Percentiles rank a stretch among this genome's conserved stretches.
Conservation (phyloP, 2,329 filamentous ascomycete genomes). For the Sclerotinia sclerotiorum region DNA sequence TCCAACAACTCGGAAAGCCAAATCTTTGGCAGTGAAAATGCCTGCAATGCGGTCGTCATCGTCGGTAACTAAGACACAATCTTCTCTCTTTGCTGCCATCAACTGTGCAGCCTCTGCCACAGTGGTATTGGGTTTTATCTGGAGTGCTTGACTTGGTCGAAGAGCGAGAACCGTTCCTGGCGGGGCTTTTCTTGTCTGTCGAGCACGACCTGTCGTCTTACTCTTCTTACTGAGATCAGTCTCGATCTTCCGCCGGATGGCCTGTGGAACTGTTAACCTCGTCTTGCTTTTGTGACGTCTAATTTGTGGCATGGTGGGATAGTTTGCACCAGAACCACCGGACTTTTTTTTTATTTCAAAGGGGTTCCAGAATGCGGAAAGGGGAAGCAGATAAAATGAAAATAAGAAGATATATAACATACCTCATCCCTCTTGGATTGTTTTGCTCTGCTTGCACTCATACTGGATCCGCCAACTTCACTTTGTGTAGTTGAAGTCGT, state of each 20-base stretch:
- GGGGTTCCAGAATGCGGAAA: no score
- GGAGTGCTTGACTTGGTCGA: constrained; percentile 90
- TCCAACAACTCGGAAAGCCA: constrained; percentile 95
- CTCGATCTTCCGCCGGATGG: constrained; percentile 95
- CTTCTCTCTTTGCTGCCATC: constrained; percentile 98
- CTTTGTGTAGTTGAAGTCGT: constrained; percentile 49
- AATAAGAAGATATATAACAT: constrained; percentile 42
- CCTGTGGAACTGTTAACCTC: constrained; percentile 53
- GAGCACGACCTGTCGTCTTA: constrained; percentile 71
- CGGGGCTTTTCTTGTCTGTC: constrained; percentile 87
- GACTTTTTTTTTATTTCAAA: neutral
- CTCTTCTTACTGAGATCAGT: constrained; percentile 98
- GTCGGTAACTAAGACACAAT: constrained; percentile 96
- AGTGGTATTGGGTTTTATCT: constrained; percentile 93
- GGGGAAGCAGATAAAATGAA: neutral
- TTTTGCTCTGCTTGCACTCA: constrained; percentile 93
- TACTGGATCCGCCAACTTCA: constrained; percentile 56
- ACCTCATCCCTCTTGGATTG: constrained; percentile 99
- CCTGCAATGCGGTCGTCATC: constrained; percentile 97
- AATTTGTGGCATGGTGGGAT: constrained; percentile 23
- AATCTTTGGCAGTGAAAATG: constrained; percentile 98
- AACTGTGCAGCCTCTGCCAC: constrained; percentile 96
- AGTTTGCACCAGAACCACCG: neutral
- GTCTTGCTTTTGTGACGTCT: constrained; percentile 18
- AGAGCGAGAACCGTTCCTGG: constrained; percentile 94